phyloP scores from a whole-genome alignment of 495 filamentous ascomycete genomes.

The Podospora pseudopauciseta region DNA sequence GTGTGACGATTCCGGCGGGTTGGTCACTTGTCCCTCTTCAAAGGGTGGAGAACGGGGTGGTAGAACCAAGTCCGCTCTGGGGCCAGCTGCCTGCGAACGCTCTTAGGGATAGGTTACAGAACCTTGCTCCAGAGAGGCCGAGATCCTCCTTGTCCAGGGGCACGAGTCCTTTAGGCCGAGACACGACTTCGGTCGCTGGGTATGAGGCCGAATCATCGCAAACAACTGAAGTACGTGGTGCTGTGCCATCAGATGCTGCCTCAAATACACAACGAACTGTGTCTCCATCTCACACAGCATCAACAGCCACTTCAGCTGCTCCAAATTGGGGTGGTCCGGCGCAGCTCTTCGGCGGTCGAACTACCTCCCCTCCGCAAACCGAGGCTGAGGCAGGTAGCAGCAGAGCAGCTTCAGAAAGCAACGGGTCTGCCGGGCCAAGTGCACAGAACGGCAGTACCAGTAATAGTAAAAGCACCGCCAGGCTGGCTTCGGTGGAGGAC shows the following conservation, averaged over 20 bases:
- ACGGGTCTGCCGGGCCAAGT: neutral
- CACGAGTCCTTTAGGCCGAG: neutral
- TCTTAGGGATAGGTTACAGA: slow-evolving; percentile 10
- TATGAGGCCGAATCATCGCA: neutral
- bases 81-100: slow-evolving; percentile 12
- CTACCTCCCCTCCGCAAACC: neutral
- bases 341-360: slow-evolving; percentile 33
- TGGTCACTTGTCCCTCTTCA: slow-evolving; percentile 73
- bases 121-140: slow-evolving; percentile 9
- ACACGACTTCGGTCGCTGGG: neutral
- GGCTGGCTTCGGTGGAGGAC: slow-evolving; percentile 42
- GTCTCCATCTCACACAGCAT: slow-evolving; percentile 10
- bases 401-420: neutral
- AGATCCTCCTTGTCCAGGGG: neutral
- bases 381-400: neutral
- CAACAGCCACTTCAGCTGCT: slow-evolving; percentile 38
- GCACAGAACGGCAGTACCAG: slow-evolving; percentile 15
- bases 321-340: slow-evolving; percentile 45
- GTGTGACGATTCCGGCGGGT: slow-evolving; percentile 67
- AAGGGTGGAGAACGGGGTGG: slow-evolving; percentile 41
- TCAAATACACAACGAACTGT: slow-evolving; percentile 11
- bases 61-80: slow-evolving; percentile 22
- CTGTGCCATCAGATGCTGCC: slow-evolving; percentile 12
- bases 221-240: slow-evolving; percentile 6
- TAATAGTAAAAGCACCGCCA: slow-evolving; percentile 10